These are phyloP conservation scores for Mortierella sp. DNA, from an alignment of 371 early-diverging fungal genomes.

Conservation along the genomic window DNA sequence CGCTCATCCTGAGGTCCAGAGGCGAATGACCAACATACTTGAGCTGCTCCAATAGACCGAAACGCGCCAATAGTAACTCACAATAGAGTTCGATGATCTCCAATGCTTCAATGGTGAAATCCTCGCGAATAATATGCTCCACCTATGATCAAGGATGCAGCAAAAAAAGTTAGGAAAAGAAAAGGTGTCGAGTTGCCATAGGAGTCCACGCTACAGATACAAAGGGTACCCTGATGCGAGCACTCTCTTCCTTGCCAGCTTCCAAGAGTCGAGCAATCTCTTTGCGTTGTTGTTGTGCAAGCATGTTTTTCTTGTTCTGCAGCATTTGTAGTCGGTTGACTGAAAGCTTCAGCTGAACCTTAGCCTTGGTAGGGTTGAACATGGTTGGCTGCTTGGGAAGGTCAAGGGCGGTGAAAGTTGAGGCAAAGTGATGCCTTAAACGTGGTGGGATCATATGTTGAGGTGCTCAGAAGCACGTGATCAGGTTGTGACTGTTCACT, in stretches of 20 bases:
- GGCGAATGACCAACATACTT: conserved; percentile 59
- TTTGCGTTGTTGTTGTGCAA: conserved; percentile 77
- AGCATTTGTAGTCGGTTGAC: conserved; percentile 87
- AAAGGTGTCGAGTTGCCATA: background rate
- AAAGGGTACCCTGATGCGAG: conserved; percentile 78
- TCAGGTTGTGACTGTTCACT: too few relatives aligned
- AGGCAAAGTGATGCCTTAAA: background rate
- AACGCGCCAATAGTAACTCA: conserved; percentile 88
- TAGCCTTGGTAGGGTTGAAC: conserved; percentile 73
- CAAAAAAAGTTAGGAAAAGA: background rate
- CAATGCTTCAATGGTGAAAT: conserved; percentile 88
- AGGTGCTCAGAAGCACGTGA: too few relatives aligned
- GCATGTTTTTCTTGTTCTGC: conserved; percentile 86
- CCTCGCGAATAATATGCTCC: conserved; percentile 94
- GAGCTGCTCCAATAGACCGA: conserved; percentile 86
- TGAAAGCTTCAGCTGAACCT: conserved; percentile 89
- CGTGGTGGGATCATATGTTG: too few relatives aligned
- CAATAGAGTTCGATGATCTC: conserved; percentile 93
- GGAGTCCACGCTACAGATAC: background rate
- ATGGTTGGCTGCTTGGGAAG: conserved; percentile 20
- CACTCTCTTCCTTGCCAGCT: conserved; percentile 86
- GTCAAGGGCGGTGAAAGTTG: too few relatives aligned
- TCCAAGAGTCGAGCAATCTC: conserved; percentile 88
- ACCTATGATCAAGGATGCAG: conserved; percentile 53
- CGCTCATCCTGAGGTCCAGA: background rate